A percentile compares a stretch with the other conserved stretches of the same genome.
phyloP scores from a whole-genome alignment of 2,329 filamentous ascomycete genomes.

The Penicillium sp. region DNA sequence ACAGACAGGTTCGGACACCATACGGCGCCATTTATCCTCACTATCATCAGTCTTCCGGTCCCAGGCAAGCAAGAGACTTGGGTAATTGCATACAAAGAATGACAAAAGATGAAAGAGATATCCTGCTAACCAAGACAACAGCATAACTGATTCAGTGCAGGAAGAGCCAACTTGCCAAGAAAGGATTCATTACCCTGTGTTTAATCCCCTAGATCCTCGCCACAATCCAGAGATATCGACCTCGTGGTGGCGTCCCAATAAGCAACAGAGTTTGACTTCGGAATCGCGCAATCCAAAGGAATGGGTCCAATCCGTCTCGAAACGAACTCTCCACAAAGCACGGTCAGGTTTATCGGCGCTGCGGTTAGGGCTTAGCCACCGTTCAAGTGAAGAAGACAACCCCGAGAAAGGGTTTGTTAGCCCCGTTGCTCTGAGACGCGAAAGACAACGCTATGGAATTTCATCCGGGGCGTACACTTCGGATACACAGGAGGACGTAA shows the following conservation, averaged over 20 bases:
- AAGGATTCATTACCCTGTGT: constrained; percentile 38
- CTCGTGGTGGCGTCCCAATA: constrained; percentile 13
- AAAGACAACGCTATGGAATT: neutral
- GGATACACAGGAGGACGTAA: constrained; percentile 19
- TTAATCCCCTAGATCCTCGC: constrained; percentile 36
- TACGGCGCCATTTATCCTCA: constrained; percentile 19
- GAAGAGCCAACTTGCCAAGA: constrained; percentile 33
- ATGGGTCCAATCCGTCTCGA: constrained; percentile 30
- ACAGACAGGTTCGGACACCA: constrained; percentile 2
- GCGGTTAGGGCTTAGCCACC: constrained; percentile 29
- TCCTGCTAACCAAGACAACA: constrained; percentile 2
- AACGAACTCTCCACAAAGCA: constrained; percentile 34
- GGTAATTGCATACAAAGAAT: constrained; percentile 17
- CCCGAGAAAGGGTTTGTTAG: neutral
- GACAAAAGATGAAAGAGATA: neutral
- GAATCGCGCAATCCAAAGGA: constrained; percentile 20
- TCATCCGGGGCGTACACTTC: neutral
- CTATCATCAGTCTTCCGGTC: constrained; percentile 23
- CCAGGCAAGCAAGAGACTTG: constrained; percentile 20
- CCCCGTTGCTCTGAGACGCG: neutral
- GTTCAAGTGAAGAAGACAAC: constrained; percentile 7
- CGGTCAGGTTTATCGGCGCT: constrained; percentile 34
- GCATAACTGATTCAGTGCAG: neutral
- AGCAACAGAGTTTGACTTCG: constrained; percentile 14
- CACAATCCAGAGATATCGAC: constrained; percentile 32